These are phyloP conservation scores for Vanrija humicola DNA, from an alignment of 1,284 basidiomycete genomes.

Conservation along the genomic window DNA sequence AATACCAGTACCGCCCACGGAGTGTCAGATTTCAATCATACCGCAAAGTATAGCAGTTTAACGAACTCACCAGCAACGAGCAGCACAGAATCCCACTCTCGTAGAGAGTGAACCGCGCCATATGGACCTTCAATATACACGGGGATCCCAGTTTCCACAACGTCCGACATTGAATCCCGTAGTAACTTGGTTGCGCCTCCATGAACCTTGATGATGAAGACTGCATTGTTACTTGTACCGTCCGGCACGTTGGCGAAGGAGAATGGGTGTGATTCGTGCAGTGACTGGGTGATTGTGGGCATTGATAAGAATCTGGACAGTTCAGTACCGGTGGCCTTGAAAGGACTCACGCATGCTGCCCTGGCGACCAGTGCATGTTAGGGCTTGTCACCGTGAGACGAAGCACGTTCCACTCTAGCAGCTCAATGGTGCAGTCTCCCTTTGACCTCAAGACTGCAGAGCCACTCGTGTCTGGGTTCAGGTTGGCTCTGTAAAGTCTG, in stretches of 20 bases:
- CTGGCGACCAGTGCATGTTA: conserved; percentile 55
- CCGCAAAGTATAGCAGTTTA: too few species aligned
- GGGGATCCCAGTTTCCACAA: conserved; percentile 17
- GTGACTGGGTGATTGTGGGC: conserved; percentile 30
- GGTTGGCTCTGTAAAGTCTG: conserved; percentile 47
- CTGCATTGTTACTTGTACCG: conserved; percentile 15
- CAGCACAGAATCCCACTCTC: conserved; percentile 31
- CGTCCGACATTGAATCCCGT: conserved; percentile 18
- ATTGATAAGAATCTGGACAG: conserved; percentile 34
- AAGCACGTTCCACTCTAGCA: conserved; percentile 55
- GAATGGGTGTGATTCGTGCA: conserved; percentile 46
- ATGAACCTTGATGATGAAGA: conserved; percentile 41
- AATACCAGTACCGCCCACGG: conserved; percentile 39
- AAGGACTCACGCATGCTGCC: conserved; percentile 53
- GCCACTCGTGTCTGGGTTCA: neutral
- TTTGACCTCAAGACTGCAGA: neutral
- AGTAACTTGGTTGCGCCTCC: conserved; percentile 36
- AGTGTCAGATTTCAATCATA: neutral
- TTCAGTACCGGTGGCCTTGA: neutral
- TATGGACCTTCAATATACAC: conserved; percentile 46
- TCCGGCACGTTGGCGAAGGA: conserved; percentile 39
- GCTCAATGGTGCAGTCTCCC: conserved; percentile 25
- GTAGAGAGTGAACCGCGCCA: conserved; percentile 27
- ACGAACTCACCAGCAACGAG: conserved; percentile 27
- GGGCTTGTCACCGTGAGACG: conserved; percentile 53